Percentiles rank a stretch among this genome's conserved stretches.
Evolutionary conservation across 306 rosid genomes (phyloP).

Genomic region (Cucurbita argyrosperma): DNA sequence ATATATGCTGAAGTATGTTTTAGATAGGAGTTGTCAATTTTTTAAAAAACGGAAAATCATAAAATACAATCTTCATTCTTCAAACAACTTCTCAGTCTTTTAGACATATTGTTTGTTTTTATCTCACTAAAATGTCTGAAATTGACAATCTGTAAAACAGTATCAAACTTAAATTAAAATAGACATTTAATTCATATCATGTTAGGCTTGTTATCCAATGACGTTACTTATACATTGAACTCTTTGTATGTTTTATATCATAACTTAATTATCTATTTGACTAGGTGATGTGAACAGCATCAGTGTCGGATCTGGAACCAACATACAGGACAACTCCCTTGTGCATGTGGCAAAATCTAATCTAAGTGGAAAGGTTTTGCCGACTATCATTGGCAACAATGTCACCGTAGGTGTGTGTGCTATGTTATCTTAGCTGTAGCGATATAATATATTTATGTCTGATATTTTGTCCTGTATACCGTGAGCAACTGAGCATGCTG

Average conservation of each 20-base stretch:
- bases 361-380: slow-evolving; percentile 78
- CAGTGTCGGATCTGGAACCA: slow-evolving; percentile 84
- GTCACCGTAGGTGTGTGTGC: slow-evolving; percentile 75
- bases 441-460: neutral
- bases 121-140: neutral
- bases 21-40: neutral
- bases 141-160: neutral
- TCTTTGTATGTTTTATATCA: neutral
- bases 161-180: neutral
- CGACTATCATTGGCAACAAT: slow-evolving; percentile 75
- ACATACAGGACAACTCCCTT: slow-evolving; percentile 92
- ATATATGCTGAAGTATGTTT: neutral
- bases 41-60: neutral
- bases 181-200: neutral
- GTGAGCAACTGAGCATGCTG: neutral
- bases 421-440: neutral
- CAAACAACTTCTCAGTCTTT: neutral
- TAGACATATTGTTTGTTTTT: neutral
- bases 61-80: neutral
- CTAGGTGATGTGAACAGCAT: slow-evolving; percentile 85
- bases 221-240: neutral
- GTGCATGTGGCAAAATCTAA: slow-evolving; percentile 86
- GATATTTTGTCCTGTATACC: neutral
- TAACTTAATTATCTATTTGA: neutral
- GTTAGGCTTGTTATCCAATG: neutral